Conservation (phyloP, 306 rosid genomes). For the Quercus cerris region DNA sequence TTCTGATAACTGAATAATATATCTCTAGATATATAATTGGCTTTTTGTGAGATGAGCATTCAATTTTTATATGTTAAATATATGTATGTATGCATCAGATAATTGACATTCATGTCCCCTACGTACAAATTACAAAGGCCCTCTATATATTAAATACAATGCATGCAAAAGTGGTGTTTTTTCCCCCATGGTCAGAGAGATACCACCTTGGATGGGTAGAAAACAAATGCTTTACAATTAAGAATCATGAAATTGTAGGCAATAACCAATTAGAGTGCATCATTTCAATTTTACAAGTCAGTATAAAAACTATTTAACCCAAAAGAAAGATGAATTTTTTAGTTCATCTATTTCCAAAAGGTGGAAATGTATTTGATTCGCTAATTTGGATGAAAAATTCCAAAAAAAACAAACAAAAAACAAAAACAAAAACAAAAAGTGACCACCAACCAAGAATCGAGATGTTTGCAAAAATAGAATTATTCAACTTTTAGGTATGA, state of each 20-base stretch:
- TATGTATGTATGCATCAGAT: not conserved
- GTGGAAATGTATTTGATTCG: too few relatives aligned
- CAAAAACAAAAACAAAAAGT: too few relatives aligned
- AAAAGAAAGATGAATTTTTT: too few relatives aligned
- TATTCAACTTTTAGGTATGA: too few relatives aligned
- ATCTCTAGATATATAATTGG: not conserved
- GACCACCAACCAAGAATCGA: too few relatives aligned
- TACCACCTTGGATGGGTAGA: not conserved
- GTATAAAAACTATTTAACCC: too few relatives aligned
- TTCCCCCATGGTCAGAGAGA: not conserved
- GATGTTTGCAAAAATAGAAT: too few relatives aligned
- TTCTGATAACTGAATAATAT: too few relatives aligned
- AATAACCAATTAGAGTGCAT: not conserved
- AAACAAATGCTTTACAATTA: not conserved
- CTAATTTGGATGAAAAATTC: too few relatives aligned
- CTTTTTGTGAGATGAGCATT: conserved; percentile 9
- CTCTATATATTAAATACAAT: not conserved
- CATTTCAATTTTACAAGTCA: too few relatives aligned
- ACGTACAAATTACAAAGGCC: not conserved
- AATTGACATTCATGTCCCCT: not conserved
- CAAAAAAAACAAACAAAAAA: too few relatives aligned
- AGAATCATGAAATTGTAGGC: not conserved
- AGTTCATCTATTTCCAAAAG: too few relatives aligned
- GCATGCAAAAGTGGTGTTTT: not conserved
- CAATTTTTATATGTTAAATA: not conserved